Percentiles rank a stretch among this genome's conserved stretches.
Conservation (phyloP, 768 basidiomycete genomes). For the Leccinum olivaceopallidum region DNA sequence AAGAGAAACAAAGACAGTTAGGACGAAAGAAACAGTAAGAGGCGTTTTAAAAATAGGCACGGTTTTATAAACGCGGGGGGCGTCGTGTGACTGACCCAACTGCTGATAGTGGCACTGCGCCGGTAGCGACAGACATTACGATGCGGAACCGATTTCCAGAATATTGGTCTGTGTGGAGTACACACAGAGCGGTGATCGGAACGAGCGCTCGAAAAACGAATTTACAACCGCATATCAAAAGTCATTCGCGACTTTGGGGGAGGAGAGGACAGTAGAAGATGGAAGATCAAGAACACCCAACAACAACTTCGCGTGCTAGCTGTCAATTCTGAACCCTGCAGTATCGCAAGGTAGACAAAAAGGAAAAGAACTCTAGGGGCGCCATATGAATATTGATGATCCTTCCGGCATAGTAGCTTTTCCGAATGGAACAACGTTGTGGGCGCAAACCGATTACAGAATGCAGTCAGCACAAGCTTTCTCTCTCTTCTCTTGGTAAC, state of each 20-base stretch:
- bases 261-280: neutral
- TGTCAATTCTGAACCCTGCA: neutral
- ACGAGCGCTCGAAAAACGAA: neutral
- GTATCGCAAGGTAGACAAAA: neutral
- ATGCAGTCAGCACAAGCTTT: neutral
- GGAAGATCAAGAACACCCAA: neutral
- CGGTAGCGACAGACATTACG: neutral
- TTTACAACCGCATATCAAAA: neutral
- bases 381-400: conserved; percentile 8
- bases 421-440: neutral
- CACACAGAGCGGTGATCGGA: neutral
- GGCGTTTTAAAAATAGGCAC: neutral
- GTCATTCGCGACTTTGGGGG: neutral
- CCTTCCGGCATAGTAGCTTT: conserved; percentile 18
- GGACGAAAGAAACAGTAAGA: neutral
- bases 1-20: neutral
- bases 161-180: neutral
- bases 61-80: neutral
- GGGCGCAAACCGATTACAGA: conserved; percentile 17
- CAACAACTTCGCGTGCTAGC: neutral
- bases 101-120: neutral
- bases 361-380: neutral
- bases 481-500: neutral
- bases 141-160: neutral
- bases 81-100: neutral